Evolutionary conservation across 2,329 filamentous ascomycete species (phyloP), one percentile per base, ranked within the genome.

Genomic region (Fusarium liriodendri): DNA sequence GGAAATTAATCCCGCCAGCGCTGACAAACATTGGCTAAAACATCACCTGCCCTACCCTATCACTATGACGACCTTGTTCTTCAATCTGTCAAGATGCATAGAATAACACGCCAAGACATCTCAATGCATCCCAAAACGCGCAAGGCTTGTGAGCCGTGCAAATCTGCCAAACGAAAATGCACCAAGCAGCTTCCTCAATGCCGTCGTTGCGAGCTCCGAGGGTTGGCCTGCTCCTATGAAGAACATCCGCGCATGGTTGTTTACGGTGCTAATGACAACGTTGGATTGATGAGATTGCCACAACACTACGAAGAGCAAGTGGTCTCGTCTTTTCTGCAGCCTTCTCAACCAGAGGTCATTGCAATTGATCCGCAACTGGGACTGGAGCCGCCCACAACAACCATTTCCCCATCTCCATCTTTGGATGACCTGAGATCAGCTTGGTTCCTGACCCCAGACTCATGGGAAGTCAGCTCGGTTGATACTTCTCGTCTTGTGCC

Each of bases 181-280:
- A 71, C 63, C 3, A 75, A 65, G n/a, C 65, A 73, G 29, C 61
- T 69, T 9, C 75, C 75, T 7, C 54, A 42, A 37, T 76, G 74
- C 32, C 71, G 45, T 4, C 68, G 74, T n/a, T 76, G 73, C 35
- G 64, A 68, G 6, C 55, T 67, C n/a, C 73, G 69, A 14, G 66
- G 58, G 18, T n/a, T 75, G 38, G 10, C 45, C 7, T 76, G 74
- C 38, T 57, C 78, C 1, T 81, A 81, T 32, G 66, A 68, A 22
- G 55, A 63, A 8, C 32, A 38, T n/a, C 70, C 62, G 37, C 62
- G 57, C 2, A 73, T 45, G 35, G 37, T 73, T 22, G 9, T 73
- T 18, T 73, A 73, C 5, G 62, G 61, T 11, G 40, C 66, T 13
- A 18, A 54, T 20, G 40, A 62, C 2, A 14, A 32, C 4, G 33